These are phyloP conservation scores for Kwoniella bestiolae DNA, from an alignment of 768 basidiomycete genomes.

Conservation along the genomic window DNA sequence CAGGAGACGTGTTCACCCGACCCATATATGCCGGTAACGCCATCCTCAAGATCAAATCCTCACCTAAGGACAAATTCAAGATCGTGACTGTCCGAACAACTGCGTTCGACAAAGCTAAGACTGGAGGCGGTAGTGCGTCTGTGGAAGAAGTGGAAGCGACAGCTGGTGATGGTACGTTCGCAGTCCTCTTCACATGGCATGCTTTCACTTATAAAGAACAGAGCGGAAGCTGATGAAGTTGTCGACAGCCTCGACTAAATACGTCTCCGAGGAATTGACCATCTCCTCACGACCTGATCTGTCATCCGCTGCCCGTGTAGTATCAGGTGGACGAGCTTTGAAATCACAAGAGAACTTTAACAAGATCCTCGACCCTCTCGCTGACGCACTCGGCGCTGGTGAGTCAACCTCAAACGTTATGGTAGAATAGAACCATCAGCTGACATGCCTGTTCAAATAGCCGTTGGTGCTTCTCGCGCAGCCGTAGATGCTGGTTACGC, in stretches of 20 bases:
- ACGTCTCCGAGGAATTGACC: conserved; percentile 66
- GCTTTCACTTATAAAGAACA: too few species aligned
- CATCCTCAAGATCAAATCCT: conserved; percentile 80
- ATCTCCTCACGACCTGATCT: conserved; percentile 93
- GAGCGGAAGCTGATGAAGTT: background rate
- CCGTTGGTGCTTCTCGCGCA: conserved; percentile 96
- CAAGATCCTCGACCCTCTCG: conserved; percentile 81
- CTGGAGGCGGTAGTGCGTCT: conserved; percentile 61
- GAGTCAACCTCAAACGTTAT: conserved; percentile 7
- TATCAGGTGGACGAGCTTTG: conserved; percentile 92
- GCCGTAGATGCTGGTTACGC: conserved; percentile 98
- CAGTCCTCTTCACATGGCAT: background rate
- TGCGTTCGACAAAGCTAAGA: conserved; percentile 74
- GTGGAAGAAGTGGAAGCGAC: conserved; percentile 65
- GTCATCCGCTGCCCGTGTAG: conserved; percentile 80
- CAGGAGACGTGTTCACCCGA: conserved; percentile 76
- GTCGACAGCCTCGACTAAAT: conserved; percentile 56
- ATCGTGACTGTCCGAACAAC: conserved; percentile 94
- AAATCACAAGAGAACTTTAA: conserved; percentile 95
- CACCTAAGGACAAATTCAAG: conserved; percentile 78
- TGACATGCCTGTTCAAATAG: conserved; percentile 51
- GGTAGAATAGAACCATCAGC: background rate
- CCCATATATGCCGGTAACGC: conserved; percentile 99
- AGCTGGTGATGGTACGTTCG: conserved; percentile 58
- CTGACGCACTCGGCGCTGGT: conserved; percentile 83